Conservation (phyloP, 257 asterid genomes). For the Thymus mandschuricus region DNA sequence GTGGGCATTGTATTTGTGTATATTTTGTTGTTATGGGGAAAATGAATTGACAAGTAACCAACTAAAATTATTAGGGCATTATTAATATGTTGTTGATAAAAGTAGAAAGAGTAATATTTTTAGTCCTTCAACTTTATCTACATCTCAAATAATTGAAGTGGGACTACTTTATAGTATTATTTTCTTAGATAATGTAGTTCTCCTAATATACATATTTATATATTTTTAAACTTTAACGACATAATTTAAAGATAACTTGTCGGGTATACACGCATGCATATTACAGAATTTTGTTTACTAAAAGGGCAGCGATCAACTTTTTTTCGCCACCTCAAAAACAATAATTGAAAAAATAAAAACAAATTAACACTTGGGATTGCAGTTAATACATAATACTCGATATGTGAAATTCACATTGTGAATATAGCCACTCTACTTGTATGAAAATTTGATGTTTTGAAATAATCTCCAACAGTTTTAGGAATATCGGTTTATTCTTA, state of each 20-base stretch:
- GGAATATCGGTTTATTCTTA: no score
- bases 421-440: not conserved
- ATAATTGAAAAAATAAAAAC: no score
- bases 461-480: not conserved
- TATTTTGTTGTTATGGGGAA: not conserved
- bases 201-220: not conserved
- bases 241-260: no score
- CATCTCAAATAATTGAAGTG: slow-evolving; percentile 13
- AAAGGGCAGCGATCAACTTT: no score
- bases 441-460: not conserved
- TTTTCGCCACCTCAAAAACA: no score
- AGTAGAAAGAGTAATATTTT: not conserved
- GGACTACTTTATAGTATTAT: not conserved
- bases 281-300: no score
- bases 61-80: not conserved
- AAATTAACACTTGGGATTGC: no score
- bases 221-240: no score
- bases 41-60: not conserved
- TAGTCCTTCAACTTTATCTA: not conserved
- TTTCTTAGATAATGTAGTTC: not conserved
- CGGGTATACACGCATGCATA: no score
- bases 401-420: not conserved
- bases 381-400: no score
- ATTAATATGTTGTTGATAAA: not conserved
- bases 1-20: not conserved